These are phyloP conservation scores for Paraphoma chrysanthemicola DNA, from an alignment of 2,329 filamentous ascomycete genomes.

Conservation along the genomic window DNA sequence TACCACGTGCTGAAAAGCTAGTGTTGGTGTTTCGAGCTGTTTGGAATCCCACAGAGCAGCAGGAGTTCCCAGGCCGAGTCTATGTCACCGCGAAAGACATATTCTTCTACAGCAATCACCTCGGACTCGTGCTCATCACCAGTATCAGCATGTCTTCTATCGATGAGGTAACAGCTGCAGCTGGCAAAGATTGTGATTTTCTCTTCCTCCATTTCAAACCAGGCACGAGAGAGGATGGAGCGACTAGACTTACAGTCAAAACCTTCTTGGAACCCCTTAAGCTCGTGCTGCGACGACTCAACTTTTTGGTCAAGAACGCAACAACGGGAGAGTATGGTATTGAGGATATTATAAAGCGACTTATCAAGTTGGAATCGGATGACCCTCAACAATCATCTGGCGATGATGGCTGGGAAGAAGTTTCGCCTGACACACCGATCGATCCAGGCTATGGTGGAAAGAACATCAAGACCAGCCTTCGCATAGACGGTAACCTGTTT, in stretches of 20 bases:
- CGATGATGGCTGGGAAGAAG: slow-evolving; percentile 90
- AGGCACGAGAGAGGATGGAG: slow-evolving; percentile 66
- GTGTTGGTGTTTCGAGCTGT: slow-evolving; percentile 92
- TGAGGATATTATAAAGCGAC: slow-evolving; percentile 71
- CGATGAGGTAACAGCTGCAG: slow-evolving; percentile 86
- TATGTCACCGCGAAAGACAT: slow-evolving; percentile 88
- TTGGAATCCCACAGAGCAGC: slow-evolving; percentile 79
- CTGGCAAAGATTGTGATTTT: slow-evolving; percentile 91
- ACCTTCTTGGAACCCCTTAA: slow-evolving; percentile 88
- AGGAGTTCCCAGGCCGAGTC: slow-evolving; percentile 82
- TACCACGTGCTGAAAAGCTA: slow-evolving; percentile 78
- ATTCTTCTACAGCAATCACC: slow-evolving; percentile 96
- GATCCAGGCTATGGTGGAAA: slow-evolving; percentile 60
- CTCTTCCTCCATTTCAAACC: slow-evolving; percentile 82
- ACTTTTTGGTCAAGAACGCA: slow-evolving; percentile 82
- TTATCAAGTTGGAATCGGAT: slow-evolving; percentile 77
- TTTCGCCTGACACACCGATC: slow-evolving; percentile 65
- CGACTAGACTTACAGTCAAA: slow-evolving; percentile 83
- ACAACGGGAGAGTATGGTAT: slow-evolving; percentile 74
- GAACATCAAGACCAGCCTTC: slow-evolving; percentile 64
- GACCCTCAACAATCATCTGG: slow-evolving; percentile 68
- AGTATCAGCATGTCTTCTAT: slow-evolving; percentile 77
- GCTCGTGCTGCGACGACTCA: slow-evolving; percentile 82
- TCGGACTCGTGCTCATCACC: slow-evolving; percentile 87
- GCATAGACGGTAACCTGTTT: slow-evolving; percentile 68